Evolutionary conservation across 257 asterid genomes (phyloP), one percentile per base, ranked within the genome.

Genomic region (Agastache rugosa): DNA sequence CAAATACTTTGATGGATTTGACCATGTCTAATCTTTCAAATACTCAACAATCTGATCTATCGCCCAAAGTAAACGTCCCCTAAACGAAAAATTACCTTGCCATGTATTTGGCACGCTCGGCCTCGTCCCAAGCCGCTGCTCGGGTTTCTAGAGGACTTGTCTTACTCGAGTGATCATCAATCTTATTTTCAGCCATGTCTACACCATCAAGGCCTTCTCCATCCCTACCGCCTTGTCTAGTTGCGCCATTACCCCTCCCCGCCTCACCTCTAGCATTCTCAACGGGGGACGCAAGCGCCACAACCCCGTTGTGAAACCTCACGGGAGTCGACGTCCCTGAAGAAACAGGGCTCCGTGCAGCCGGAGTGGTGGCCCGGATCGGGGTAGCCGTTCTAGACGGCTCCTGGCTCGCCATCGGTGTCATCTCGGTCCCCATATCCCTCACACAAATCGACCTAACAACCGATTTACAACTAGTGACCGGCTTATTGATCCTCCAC

Each of bases 401-500:
- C 45, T 90, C 97, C 65, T 87, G 94, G 83, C 98, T 92, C 0
- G 87, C 97, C 35, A 84, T 86, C 0, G 98, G 97, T 0, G 98
- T 92, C 97, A 92, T 92, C 79, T 90, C 97, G 0, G 97, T 92
- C 73, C 97, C 97, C 94, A 90, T 92, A 65, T 92, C 97, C 80
- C 97, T 85, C 76, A 92, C 89, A 45, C 92, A 88, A n/a, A 92
- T 67, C 1, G 95, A 88, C 73, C 90, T 75, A 67, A 87, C 91
- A 6, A 58, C 87, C 6, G 92, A 69, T 27, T 74, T 75, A 51
- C 91, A 72, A 70, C 88, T 88, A 44, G 31, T 75, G 5, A 75
- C 80, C 0, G 85, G 83, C 75, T 81, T 88, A 63, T 80, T 87
- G 71, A 89, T 82, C 85, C 89, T 84, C 98, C 97, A 89, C 0